Conservation (phyloP, 2,329 filamentous ascomycete genomes). For the Monilinia vaccinii-corymbosi region DNA sequence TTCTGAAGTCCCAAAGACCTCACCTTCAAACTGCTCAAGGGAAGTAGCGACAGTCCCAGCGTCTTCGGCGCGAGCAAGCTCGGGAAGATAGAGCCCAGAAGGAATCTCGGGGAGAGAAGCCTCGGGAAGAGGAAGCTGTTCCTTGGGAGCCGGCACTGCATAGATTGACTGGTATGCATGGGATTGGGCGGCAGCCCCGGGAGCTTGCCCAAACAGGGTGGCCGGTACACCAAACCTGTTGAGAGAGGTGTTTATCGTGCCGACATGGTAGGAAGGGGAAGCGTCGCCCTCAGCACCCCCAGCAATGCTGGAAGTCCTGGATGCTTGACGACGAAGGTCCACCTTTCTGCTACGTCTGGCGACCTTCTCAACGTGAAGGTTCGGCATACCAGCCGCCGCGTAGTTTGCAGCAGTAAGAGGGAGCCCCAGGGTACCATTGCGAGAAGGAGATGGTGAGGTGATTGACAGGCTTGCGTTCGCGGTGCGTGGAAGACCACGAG, state of each 20-base stretch:
- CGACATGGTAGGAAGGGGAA: not conserved
- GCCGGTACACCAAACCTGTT: not conserved
- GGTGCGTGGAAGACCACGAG: slow-evolving; percentile 3
- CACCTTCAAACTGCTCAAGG: too few species aligned
- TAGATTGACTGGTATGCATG: not conserved
- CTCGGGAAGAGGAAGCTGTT: not conserved
- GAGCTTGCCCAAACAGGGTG: not conserved
- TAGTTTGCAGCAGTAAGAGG: slow-evolving; percentile 7
- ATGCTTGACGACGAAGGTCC: not conserved
- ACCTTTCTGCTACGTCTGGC: not conserved
- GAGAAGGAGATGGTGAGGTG: not conserved
- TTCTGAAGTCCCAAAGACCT: not conserved
- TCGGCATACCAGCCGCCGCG: slow-evolving; percentile 7
- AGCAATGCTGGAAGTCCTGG: not conserved
- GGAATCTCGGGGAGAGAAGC: not conserved
- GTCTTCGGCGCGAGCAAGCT: too few species aligned
- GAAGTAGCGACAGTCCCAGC: too few species aligned
- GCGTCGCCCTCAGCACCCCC: not conserved
- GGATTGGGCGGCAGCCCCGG: not conserved
- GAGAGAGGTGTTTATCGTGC: not conserved
- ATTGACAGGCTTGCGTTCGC: not conserved
- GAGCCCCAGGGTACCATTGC: slow-evolving; percentile 4
- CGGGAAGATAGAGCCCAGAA: not conserved
- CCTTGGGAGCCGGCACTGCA: not conserved
- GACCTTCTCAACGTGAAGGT: not conserved